phyloP scores from a whole-genome alignment of 371 early-diverging fungal species.

The Lichtheimia corymbifera region DNA sequence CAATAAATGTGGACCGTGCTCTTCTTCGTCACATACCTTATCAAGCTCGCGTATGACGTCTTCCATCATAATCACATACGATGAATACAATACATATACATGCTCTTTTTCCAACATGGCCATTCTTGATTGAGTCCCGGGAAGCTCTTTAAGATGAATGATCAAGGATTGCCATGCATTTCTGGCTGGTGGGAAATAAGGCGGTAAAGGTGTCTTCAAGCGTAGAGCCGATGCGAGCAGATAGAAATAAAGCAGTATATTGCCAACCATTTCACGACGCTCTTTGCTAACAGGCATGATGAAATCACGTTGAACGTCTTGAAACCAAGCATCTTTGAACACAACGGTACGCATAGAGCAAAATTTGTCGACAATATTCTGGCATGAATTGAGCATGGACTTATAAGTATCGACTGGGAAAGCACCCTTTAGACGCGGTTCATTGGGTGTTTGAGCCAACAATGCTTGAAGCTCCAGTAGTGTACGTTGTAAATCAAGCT shows the following conservation, averaged over 20 bases:
- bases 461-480: slow-evolving; percentile 67
- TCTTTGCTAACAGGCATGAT: slow-evolving; percentile 58
- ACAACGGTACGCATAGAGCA: slow-evolving; percentile 70
- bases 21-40: slow-evolving; percentile 30
- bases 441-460: slow-evolving; percentile 73
- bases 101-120: slow-evolving; percentile 52
- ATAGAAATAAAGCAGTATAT: slow-evolving; percentile 77
- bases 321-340: slow-evolving; percentile 63
- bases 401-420: slow-evolving; percentile 74
- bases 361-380: slow-evolving; percentile 76
- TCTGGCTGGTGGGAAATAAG: slow-evolving; percentile 73
- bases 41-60: slow-evolving; percentile 83
- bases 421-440: slow-evolving; percentile 83
- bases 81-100: slow-evolving; percentile 77
- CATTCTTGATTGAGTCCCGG: slow-evolving; percentile 47
- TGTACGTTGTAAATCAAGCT: slow-evolving; percentile 67
- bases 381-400: slow-evolving; percentile 67
- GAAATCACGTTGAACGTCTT: slow-evolving; percentile 54
- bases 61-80: slow-evolving; percentile 77
- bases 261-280: slow-evolving; percentile 71
- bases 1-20: not conserved
- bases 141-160: slow-evolving; percentile 47
- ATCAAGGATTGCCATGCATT: slow-evolving; percentile 52
- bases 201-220: slow-evolving; percentile 83
- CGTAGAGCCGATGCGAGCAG: slow-evolving; percentile 76